phyloP scores from a whole-genome alignment of 495 filamentous ascomycete genomes.

The Penicillium diatomitis region DNA sequence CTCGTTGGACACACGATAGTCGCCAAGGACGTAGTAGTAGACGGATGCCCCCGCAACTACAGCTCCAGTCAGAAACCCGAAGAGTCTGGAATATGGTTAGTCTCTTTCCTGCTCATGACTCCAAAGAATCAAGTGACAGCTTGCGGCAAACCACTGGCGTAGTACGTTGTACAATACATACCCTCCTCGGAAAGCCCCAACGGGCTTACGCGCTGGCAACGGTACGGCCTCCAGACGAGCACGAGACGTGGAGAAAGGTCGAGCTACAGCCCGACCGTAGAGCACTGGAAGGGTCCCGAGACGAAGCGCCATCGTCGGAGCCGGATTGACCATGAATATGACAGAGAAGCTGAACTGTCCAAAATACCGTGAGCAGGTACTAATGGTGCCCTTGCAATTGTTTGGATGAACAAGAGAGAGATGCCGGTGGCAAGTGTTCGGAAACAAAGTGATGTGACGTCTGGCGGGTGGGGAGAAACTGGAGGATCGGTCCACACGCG shows the following conservation, averaged over 20 bases:
- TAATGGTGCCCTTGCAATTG: too few species aligned
- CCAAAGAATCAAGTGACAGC: too few species aligned
- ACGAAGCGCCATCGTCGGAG: slow-evolving; percentile 13
- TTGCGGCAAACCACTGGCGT: too few species aligned
- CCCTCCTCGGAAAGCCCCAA: slow-evolving; percentile 91
- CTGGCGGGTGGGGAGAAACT: too few species aligned
- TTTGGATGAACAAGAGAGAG: too few species aligned
- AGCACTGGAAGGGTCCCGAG: slow-evolving; percentile 15
- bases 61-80: slow-evolving; percentile 87
- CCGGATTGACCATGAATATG: slow-evolving; percentile 1
- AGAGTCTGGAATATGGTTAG: slow-evolving; percentile 47
- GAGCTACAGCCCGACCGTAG: slow-evolving; percentile 18
- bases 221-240: slow-evolving; percentile 29
- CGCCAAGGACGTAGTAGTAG: slow-evolving; percentile 85
- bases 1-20: slow-evolving; percentile 91
- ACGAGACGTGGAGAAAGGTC: slow-evolving; percentile 30
- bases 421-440: too few species aligned
- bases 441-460: too few species aligned
- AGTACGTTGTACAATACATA: slow-evolving; percentile 33
- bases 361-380: background rate
- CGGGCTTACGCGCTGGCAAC: slow-evolving; percentile 65
- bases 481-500: too few species aligned
- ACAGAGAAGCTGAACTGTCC: background rate
- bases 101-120: too few species aligned
- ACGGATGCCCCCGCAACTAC: slow-evolving; percentile 68